These are phyloP conservation scores for Diversispora epigaea DNA, from an alignment of 192 early-diverging fungal genomes.

Conservation along the genomic window DNA sequence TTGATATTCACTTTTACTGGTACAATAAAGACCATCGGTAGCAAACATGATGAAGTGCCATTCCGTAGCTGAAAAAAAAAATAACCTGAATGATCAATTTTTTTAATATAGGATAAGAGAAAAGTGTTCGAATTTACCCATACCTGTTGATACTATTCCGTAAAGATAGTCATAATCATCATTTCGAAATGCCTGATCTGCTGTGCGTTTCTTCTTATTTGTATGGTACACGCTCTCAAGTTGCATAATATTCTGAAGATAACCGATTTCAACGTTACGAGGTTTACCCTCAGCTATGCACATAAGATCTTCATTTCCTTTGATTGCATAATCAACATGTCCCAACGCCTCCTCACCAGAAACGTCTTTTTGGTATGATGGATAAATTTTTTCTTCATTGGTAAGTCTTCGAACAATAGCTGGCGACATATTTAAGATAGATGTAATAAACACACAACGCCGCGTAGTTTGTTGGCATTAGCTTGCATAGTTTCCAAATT, in stretches of 20 bases:
- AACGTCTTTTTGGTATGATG: background rate
- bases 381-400: background rate
- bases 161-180: constrained; percentile 10
- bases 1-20: too few species aligned
- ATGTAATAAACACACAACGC: constrained; percentile 6
- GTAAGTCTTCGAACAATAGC: background rate
- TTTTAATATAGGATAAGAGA: too few species aligned
- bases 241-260: constrained; percentile 26
- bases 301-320: background rate
- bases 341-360: constrained; percentile 11
- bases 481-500: background rate
- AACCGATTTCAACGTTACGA: constrained; percentile 8
- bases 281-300: constrained; percentile 13
- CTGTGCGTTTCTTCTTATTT: constrained; percentile 6
- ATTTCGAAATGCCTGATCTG: constrained; percentile 14
- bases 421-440: background rate
- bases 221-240: background rate
- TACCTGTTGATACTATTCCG: constrained; percentile 22
- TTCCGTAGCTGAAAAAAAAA: too few species aligned
- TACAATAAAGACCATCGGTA: too few species aligned
- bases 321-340: constrained; percentile 5
- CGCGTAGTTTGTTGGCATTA: background rate
- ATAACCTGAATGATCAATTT: too few species aligned
- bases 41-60: too few species aligned
- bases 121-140: background rate